These are phyloP conservation scores for Fusarium concolor DNA, from an alignment of 2,329 filamentous ascomycete species.

Conservation along the genomic window DNA sequence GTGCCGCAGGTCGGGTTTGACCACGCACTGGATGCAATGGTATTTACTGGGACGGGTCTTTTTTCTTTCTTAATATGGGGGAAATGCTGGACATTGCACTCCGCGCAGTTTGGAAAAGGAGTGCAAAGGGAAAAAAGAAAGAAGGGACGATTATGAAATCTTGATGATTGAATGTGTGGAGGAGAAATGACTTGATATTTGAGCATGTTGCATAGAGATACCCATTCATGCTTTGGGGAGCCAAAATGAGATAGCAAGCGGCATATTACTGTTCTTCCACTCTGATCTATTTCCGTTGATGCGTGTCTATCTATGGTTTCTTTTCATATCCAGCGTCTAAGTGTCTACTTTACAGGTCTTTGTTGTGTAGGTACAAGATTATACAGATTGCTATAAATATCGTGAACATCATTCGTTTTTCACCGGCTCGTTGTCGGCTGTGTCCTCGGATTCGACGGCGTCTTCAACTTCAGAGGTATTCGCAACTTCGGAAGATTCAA, in stretches of 20 bases:
- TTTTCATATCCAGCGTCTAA: not conserved
- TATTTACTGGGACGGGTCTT: constrained; percentile 36
- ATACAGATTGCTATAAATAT: not conserved
- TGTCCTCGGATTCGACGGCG: not conserved
- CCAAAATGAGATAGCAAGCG: constrained; percentile 48
- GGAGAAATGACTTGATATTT: constrained; percentile 40
- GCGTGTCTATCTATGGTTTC: not conserved
- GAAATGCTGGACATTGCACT: constrained; percentile 46
- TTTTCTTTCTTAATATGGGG: constrained; percentile 32
- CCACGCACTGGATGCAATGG: constrained; percentile 47
- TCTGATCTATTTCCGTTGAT: not conserved
- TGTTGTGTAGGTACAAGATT: not conserved
- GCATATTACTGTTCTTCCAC: constrained; percentile 43
- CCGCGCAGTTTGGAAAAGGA: constrained; percentile 23
- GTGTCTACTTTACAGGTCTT: constrained; percentile 9
- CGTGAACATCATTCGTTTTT: constrained; percentile 1
- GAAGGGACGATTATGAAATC: constrained; percentile 38
- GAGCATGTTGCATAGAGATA: constrained; percentile 51
- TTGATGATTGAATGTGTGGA: constrained; percentile 43
- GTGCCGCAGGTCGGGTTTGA: constrained; percentile 47
- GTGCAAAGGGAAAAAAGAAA: constrained; percentile 28
- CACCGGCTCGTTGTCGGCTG: not conserved
- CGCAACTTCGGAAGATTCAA: constrained; percentile 2
- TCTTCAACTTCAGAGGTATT: constrained; percentile 11
- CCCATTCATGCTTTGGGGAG: constrained; percentile 46